A percentile compares a stretch with the other conserved stretches of the same genome.
phyloP scores from a whole-genome alignment of 2,329 filamentous ascomycete species.

The Helminthosporium solani region DNA sequence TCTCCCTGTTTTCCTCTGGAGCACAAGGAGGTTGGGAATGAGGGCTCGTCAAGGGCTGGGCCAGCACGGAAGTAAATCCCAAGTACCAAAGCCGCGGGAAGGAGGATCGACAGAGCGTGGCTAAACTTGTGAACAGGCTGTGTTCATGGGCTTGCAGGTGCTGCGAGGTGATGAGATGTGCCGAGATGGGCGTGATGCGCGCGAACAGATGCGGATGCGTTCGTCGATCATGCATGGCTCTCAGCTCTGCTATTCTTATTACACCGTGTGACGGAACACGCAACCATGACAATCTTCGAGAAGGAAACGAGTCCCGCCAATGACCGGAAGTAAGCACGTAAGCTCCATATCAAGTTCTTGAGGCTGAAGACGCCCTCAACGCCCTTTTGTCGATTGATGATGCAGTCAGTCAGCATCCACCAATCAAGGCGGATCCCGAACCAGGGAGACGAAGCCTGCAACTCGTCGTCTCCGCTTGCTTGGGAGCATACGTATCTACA shows the following conservation, averaged over 20 bases:
- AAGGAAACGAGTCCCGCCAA: not conserved
- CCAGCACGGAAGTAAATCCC: conserved; percentile 11
- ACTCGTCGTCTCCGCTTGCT: conserved; percentile 18
- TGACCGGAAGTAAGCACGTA: not conserved
- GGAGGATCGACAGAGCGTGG: conserved; percentile 12
- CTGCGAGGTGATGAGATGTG: not conserved
- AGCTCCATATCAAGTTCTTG: not conserved
- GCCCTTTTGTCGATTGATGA: not conserved
- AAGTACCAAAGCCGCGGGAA: conserved; percentile 15
- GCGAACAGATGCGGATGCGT: not conserved
- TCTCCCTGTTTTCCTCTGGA: conserved; percentile 2
- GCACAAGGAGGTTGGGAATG: conserved; percentile 8
- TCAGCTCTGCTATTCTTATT: not conserved
- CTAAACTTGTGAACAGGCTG: not conserved
- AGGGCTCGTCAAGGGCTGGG: conserved; percentile 4
- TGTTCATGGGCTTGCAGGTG: not conserved
- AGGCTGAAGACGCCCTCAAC: not conserved
- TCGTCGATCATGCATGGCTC: not conserved
- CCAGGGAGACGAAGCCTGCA: conserved; percentile 20
- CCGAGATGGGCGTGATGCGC: not conserved
- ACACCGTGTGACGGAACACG: not conserved
- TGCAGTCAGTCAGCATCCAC: conserved; percentile 8
- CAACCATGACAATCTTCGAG: not conserved
- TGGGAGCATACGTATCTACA: conserved; percentile 14
- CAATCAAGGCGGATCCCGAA: conserved; percentile 17